phyloP scores from a whole-genome alignment of 345 rosid genomes.

The Excoecaria agallocha region DNA sequence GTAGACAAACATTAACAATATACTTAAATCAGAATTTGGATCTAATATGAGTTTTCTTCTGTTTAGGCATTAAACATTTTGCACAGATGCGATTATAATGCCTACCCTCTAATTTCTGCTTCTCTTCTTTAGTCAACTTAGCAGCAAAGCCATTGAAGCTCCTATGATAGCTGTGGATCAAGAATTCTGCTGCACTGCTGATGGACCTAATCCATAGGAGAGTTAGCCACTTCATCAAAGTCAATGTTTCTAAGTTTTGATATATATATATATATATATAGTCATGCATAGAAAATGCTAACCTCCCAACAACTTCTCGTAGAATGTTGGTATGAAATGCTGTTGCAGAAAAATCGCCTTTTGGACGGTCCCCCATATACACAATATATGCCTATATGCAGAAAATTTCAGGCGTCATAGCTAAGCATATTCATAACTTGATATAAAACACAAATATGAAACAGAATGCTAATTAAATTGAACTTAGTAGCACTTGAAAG shows the following conservation, averaged over 20 bases:
- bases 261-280: too few species aligned
- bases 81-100: too few species aligned
- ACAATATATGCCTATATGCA: slow-evolving; percentile 39
- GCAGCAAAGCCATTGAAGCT: slow-evolving; percentile 59
- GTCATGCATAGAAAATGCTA: not conserved
- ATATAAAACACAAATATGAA: too few species aligned
- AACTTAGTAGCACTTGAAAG: too few species aligned
- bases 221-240: too few species aligned
- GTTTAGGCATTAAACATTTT: too few species aligned
- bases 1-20: not conserved
- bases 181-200: slow-evolving; percentile 35
- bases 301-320: slow-evolving; percentile 39
- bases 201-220: not conserved
- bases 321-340: slow-evolving; percentile 38
- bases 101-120: slow-evolving; percentile 22
- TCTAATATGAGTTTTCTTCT: not conserved
- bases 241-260: too few species aligned
- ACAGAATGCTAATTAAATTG: too few species aligned
- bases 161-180: slow-evolving; percentile 42
- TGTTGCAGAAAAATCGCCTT: slow-evolving; percentile 32
- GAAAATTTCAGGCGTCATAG: not conserved
- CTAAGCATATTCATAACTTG: too few species aligned
- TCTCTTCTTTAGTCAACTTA: slow-evolving; percentile 32
- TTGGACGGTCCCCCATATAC: slow-evolving; percentile 50
- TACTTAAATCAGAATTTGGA: not conserved